Base-by-base conservation (phyloP, 495 filamentous ascomycete species). In the Penicillium flavigenum region DNA sequence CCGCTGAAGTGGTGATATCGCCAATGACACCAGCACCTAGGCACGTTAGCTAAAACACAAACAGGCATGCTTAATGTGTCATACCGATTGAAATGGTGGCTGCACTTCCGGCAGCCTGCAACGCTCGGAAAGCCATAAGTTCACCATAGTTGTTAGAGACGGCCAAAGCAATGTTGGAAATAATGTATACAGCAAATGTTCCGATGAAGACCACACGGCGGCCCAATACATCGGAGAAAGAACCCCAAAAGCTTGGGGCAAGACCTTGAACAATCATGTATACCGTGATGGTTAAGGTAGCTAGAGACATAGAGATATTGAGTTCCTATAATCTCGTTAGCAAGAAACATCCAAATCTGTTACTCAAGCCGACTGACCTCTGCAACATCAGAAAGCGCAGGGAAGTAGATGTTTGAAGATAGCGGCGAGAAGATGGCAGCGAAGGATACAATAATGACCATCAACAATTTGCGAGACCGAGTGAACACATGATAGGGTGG, bases 371-470 rank as follows among this genome's bases (percentile, higher is more conserved):
- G 5, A 63, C 66, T 51, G 5, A 74, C 73, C 44, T 51, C 58
- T 20, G 73, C 72, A 16, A 76, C 67, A 4, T 56, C 60, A 8
- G 64, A 68, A 20, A 93, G 73, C 2, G 86, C 85, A 5, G 88
- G 89, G 57, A 91, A 91, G 68, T 94, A 94, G 42, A 91, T 90
- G 62, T 88, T 90, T 19, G 86, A 86, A 0, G 86, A 89, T 49
- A 91, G 78, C 2, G 88, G 88, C 0, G 87, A 90, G 59, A 76
- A 74, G 34, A 72, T 69, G 53, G 67, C 73, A 0, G 75, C 72
- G n/a, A 73, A 32, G 9, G 72, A 82, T 41, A 86, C 82, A 72
- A 93, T 85, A 59, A 75, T 74, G n/a, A 89, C 75, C 56, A 89
- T 81, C 73, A 82, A 83, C 57, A 76, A 60, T 72, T 82, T 87